Conservation (phyloP, 2,329 filamentous ascomycete species). For the Stagonosporopsis cucurbitacearum region DNA sequence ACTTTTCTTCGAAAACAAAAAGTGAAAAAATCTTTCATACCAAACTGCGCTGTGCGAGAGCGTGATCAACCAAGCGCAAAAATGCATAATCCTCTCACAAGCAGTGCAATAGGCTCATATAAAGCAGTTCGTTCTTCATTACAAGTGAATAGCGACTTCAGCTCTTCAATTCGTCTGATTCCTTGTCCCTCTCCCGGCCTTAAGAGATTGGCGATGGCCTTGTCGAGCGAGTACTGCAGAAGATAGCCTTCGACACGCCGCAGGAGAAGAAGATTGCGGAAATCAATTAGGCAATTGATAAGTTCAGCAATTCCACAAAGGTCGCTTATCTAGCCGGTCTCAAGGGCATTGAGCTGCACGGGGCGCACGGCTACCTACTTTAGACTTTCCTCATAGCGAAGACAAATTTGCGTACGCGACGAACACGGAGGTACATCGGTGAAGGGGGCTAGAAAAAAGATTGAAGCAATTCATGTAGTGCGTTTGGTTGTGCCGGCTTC, state of each 20-base stretch:
- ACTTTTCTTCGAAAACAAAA: not conserved
- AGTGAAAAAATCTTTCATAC: not conserved
- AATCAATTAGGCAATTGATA: conserved; percentile 61
- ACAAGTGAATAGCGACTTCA: no score
- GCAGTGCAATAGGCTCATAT: not conserved
- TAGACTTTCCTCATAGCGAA: conserved; percentile 51
- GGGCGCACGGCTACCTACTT: conserved; percentile 59
- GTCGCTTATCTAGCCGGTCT: conserved; percentile 59
- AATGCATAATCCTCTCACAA: conserved; percentile 3
- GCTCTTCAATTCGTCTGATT: no score
- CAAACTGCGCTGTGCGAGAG: not conserved
- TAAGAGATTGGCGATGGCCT: conserved; percentile 36
- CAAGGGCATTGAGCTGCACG: conserved; percentile 62
- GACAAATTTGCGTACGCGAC: conserved; percentile 57
- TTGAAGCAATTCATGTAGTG: conserved; percentile 54
- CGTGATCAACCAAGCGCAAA: not conserved
- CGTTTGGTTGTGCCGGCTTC: conserved; percentile 51
- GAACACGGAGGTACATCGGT: conserved; percentile 56
- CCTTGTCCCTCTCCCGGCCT: conserved; percentile 52
- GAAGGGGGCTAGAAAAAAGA: conserved; percentile 55
- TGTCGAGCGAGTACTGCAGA: conserved; percentile 54
- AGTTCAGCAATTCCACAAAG: conserved; percentile 64
- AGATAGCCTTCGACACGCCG: conserved; percentile 52
- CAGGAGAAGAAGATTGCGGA: conserved; percentile 60
- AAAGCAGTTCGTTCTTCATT: no score